phyloP scores from a whole-genome alignment of 305 asterid genomes.

The Andrographis paniculata region DNA sequence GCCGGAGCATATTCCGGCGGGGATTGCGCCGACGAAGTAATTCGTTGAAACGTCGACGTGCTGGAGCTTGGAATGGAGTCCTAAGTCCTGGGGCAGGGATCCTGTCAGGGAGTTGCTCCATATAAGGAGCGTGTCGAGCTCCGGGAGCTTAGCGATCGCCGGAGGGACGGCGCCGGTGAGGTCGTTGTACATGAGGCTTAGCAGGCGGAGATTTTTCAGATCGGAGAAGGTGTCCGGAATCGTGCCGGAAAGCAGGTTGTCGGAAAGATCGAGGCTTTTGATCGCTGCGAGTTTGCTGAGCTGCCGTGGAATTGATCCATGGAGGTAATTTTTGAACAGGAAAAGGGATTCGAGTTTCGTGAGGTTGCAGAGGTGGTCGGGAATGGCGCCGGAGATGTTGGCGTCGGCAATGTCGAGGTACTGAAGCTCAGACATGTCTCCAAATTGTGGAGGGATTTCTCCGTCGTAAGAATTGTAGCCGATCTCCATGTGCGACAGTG shows the following conservation, averaged over 20 bases:
- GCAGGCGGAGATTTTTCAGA: constrained; percentile 51
- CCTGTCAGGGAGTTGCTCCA: constrained; percentile 90
- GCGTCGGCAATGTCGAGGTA: constrained; percentile 93
- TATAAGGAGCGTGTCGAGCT: constrained; percentile 66
- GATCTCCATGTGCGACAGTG: constrained; percentile 82
- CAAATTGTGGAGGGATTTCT: constrained; percentile 77
- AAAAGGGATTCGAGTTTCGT: constrained; percentile 77
- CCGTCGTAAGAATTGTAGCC: constrained; percentile 77
- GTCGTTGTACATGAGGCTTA: constrained; percentile 88
- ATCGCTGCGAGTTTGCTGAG: constrained; percentile 45
- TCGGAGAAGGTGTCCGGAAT: constrained; percentile 76
- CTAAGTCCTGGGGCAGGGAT: constrained; percentile 59
- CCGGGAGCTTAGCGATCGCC: constrained; percentile 63
- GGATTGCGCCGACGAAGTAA: constrained; percentile 52
- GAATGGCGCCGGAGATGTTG: constrained; percentile 68
- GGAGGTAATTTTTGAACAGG: constrained; percentile 63
- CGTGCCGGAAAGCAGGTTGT: constrained; percentile 62
- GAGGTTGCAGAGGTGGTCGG: constrained; percentile 51
- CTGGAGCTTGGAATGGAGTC: constrained; percentile 50
- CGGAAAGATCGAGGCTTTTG: constrained; percentile 94
- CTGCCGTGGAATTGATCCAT: constrained; percentile 58
- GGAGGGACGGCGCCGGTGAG: constrained; percentile 69
- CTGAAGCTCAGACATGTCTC: constrained; percentile 57
- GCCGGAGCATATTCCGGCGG: constrained; percentile 57
- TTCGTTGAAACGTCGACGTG: constrained; percentile 86